phyloP scores from a whole-genome alignment of 768 basidiomycete species.

The Amanita rubescens region DNA sequence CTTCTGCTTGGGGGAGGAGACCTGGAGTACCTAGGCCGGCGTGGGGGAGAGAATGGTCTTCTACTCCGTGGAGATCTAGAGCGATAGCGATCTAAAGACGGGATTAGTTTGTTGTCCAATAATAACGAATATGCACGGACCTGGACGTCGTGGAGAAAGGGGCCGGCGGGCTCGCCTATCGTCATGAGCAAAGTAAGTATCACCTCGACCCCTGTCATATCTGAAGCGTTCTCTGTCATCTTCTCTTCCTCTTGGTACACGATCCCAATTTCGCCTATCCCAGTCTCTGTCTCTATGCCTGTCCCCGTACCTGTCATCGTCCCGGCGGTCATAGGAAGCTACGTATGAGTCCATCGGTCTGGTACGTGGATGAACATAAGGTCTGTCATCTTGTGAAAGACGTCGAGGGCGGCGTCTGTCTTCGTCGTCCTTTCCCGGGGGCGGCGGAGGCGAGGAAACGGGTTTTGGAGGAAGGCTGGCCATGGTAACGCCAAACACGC shows the following conservation, averaged over 20 bases:
- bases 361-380: conserved; percentile 13
- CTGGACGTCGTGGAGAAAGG: conserved; percentile 4
- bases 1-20: not conserved
- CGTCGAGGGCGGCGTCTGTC: conserved; percentile 20
- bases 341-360: conserved; percentile 23
- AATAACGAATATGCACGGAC: not conserved
- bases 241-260: conserved; percentile 11
- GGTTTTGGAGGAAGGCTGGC: conserved; percentile 35
- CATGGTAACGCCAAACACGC: conserved; percentile 16
- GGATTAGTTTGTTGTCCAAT: not conserved
- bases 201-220: conserved; percentile 8
- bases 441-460: conserved; percentile 21
- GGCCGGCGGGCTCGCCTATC: conserved; percentile 1
- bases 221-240: conserved; percentile 15
- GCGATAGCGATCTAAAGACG: conserved; percentile 3
- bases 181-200: conserved; percentile 1
- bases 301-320: conserved; percentile 15
- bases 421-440: conserved; percentile 18
- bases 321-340: conserved; percentile 20
- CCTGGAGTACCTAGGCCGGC: not conserved
- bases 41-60: conserved; percentile 7
- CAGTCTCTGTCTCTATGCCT: conserved; percentile 16
- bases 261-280: conserved; percentile 9
- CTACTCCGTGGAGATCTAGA: conserved; percentile 4
- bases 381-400: conserved; percentile 9